Evolutionary conservation across 768 basidiomycete genomes (phyloP).

Genomic region (Xerocomellus chrysenteron): DNA sequence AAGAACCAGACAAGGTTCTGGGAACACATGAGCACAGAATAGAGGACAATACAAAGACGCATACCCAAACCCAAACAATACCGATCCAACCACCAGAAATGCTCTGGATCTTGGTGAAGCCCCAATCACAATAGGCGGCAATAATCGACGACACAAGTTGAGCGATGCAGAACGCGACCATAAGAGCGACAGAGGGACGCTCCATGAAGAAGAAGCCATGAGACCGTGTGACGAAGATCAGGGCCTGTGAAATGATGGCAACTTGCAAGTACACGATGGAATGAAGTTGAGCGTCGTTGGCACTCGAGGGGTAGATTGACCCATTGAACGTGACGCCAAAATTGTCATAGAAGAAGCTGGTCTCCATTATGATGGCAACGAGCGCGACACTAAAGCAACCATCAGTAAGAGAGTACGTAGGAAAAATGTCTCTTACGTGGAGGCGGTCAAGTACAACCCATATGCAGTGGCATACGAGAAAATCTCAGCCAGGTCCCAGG

Average conservation of each 20-base stretch:
- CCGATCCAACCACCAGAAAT: conserved; percentile 96
- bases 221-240: conserved; percentile 95
- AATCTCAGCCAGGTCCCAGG: conserved; percentile 96
- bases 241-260: conserved; percentile 97
- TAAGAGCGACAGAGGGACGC: conserved; percentile 84
- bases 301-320: conserved; percentile 21
- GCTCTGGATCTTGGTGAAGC: conserved; percentile 79
- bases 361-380: conserved; percentile 81
- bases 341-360: conserved; percentile 84
- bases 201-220: conserved; percentile 98
- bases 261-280: conserved; percentile 95
- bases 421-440: conserved; percentile 63
- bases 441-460: conserved; percentile 88
- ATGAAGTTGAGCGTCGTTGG: conserved; percentile 75
- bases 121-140: conserved; percentile 90
- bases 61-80: conserved; percentile 94
- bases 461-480: conserved; percentile 95
- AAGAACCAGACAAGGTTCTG: conserved; percentile 96
- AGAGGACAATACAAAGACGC: conserved; percentile 27
- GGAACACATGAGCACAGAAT: conserved; percentile 7
- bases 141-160: conserved; percentile 96
- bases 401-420: conserved; percentile 9
- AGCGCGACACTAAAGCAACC: conserved; percentile 58
- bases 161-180: conserved; percentile 88
- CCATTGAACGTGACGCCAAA: conserved; percentile 66